These are phyloP conservation scores for Yarrowia phangngaensis DNA, from an alignment of 805 yeast species.

Conservation along the genomic window DNA sequence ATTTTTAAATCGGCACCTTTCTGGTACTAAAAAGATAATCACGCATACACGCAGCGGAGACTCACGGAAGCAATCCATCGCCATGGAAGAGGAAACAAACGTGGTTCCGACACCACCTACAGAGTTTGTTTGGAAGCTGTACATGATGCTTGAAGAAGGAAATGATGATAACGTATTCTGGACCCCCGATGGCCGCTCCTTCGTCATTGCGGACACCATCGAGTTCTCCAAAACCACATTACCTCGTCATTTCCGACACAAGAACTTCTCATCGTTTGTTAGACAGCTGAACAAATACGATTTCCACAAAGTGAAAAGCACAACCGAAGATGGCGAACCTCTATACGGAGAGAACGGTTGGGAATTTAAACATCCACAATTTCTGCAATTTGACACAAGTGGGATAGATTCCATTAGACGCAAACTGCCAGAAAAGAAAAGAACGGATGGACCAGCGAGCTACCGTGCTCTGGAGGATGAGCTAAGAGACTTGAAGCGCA, in stretches of 20 bases:
- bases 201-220: conserved; percentile 80
- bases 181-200: conserved; percentile 81
- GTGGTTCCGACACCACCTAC: conserved; percentile 9
- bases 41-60: too few relatives aligned
- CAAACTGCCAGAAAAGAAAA: conserved; percentile 53
- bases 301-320: conserved; percentile 88
- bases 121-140: conserved; percentile 38
- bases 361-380: conserved; percentile 94
- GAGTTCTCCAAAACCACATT: conserved; percentile 84
- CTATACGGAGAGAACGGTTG: conserved; percentile 51
- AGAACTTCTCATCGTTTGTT: conserved; percentile 91
- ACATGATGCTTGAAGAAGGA: conserved; percentile 79
- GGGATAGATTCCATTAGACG: conserved; percentile 83
- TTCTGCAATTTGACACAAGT: conserved; percentile 68
- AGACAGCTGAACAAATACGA: conserved; percentile 95
- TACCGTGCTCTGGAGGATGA: conserved; percentile 22
- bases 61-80: too few relatives aligned
- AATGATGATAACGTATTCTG: conserved; percentile 73
- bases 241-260: conserved; percentile 91
- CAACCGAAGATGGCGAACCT: conserved; percentile 50
- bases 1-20: too few relatives aligned
- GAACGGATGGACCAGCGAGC: conserved; percentile 3
- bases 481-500: conserved; percentile 13
- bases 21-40: too few relatives aligned
- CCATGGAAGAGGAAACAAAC: conserved; percentile 19